Base-by-base conservation (phyloP, 2,329 filamentous ascomycete species). In the Botryosphaeria dothidea region DNA sequence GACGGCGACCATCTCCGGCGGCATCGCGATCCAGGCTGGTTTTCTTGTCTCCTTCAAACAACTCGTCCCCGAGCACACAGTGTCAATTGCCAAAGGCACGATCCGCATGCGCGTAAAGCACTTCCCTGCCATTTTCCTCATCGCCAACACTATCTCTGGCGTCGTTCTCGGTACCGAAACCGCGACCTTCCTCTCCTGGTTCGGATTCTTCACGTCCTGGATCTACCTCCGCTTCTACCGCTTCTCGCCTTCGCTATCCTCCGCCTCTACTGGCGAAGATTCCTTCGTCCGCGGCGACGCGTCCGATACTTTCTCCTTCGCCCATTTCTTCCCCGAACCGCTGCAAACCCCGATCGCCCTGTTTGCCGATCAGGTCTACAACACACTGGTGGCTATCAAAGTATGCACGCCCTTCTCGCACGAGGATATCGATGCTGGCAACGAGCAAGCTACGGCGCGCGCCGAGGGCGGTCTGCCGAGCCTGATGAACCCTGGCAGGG, bases 21-120 rank as follows among this genome's bases (percentile, higher is more conserved):
- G 93, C 64, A 90, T 97, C 68, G 89, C 93, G 17, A 84, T 97
- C 65, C 94, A 97, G 78, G 93, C 95, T 52, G 90, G 91, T 67
- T 98, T 98, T 81, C 90, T 99, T 67, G 92, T 98, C 72, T 92
- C 94, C 63, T 97, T 98, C 80, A 98, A 96, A 80, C 95, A 99
- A 79, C 91, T 99, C 57, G 91, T 98, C 38, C 95, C 95, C 23
- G 93, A 97, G 67, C 95, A 99, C 78, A 99, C 95, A 11, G 94
- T 98, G 62, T 95, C 94, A 4, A 87, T 99, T 66, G 94, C 97
- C 81, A 90, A 91, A 69, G 93, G 93, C 68, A 82, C 97, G 67
- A 77, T 98, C 66, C 96, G 95, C 66, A 88, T 98, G 77, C 91
- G 94, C 70, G 93, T 99, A 63, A 89, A 90, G 75, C 88, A 90